Conservation (phyloP, 169 alveolate species). For the Eimeria falciformis region DNA sequence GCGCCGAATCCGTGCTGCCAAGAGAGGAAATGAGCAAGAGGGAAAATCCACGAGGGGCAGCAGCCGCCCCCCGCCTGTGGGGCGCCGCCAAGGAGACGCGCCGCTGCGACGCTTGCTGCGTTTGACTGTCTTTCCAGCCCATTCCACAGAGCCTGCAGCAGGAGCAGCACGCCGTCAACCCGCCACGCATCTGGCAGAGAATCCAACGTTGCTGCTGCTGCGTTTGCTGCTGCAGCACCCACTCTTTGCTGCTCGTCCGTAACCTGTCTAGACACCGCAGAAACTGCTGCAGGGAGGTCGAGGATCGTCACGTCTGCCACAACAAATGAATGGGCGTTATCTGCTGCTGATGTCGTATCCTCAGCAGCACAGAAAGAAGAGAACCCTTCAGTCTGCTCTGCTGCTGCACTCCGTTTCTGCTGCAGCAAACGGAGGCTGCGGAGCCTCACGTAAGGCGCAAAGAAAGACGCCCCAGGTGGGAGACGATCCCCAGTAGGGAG, state of each 20-base stretch:
- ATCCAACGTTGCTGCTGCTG: conserved; percentile 38
- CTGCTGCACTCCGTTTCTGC: not conserved
- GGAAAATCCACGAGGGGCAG: conserved; percentile 34
- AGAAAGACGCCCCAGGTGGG: not conserved
- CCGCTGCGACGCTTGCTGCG: not conserved
- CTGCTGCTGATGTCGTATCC: not conserved
- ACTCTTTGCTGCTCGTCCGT: not conserved
- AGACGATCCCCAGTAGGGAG: not conserved
- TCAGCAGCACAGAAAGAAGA: not conserved
- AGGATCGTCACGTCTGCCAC: conserved; percentile 2
- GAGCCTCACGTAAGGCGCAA: not conserved
- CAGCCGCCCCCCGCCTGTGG: not conserved
- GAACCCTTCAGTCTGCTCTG: not conserved
- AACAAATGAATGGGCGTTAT: not conserved
- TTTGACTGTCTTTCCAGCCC: not conserved
- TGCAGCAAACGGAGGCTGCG: conserved; percentile 30
- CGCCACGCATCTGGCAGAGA: not conserved
- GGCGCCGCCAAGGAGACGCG: not conserved
- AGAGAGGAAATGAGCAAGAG: conserved; percentile 28
- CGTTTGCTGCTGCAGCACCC: not conserved
- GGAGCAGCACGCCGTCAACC: conserved; percentile 49
- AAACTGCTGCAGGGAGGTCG: conserved; percentile 13
- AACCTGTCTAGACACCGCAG: not conserved
- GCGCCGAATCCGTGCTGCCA: conserved; percentile 16
- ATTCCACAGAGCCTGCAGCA: conserved; percentile 44